phyloP scores from a whole-genome alignment of 495 filamentous ascomycete genomes.

The Trichocladium uniseriatum region DNA sequence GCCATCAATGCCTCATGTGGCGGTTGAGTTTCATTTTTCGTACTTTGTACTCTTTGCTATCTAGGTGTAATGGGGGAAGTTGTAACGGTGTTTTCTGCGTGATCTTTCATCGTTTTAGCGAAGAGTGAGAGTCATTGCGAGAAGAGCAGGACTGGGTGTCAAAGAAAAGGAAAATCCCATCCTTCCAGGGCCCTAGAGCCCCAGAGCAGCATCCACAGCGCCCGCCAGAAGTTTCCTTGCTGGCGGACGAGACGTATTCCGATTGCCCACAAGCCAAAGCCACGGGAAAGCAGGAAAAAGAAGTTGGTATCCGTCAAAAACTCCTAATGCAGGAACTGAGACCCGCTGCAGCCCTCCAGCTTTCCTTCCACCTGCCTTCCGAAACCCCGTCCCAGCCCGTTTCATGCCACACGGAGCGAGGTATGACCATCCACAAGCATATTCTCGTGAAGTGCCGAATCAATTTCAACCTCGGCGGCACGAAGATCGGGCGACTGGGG shows the following conservation, averaged over 20 bases:
- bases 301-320: not conserved
- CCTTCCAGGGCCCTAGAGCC: not conserved
- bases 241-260: no score
- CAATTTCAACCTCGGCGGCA: no score
- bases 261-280: no score
- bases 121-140: no score
- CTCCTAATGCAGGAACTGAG: not conserved
- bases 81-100: no score
- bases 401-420: not conserved
- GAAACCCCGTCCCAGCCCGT: not conserved
- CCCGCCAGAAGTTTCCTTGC: no score
- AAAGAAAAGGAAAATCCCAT: not conserved
- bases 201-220: no score
- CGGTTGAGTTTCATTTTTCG: not conserved
- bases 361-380: not conserved
- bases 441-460: no score
- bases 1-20: not conserved
- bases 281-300: no score
- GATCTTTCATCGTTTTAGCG: no score
- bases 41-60: not conserved
- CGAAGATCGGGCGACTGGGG: no score
- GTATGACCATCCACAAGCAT: not conserved
- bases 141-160: no score
- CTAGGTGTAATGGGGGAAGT: not conserved
- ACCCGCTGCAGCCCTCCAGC: not conserved